phyloP scores from a whole-genome alignment of 2,329 filamentous ascomycete genomes.

The Colletotrichum sublineola region DNA sequence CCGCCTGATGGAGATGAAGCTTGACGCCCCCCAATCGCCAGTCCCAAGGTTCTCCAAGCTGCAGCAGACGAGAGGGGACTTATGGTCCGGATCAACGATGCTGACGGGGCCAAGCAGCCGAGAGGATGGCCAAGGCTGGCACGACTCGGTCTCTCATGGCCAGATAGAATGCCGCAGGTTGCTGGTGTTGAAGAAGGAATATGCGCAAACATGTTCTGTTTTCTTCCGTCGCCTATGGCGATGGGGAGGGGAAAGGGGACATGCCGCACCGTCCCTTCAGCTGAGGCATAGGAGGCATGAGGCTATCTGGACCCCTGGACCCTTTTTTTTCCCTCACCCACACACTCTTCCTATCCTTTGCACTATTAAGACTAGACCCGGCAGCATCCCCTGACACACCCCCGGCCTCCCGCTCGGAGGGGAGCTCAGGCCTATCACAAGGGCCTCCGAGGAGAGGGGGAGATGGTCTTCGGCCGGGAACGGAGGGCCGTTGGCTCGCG shows the following conservation, averaged over 20 bases:
- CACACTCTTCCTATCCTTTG: background rate
- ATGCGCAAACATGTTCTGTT: background rate
- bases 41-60: background rate
- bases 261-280: conserved; percentile 30
- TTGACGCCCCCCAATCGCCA: background rate
- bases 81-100: background rate
- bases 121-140: background rate
- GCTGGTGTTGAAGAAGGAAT: background rate
- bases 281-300: conserved; percentile 15
- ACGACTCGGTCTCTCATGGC: background rate
- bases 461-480: conserved; percentile 3
- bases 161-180: background rate
- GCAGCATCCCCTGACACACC: background rate
- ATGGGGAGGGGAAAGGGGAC: background rate
- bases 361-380: background rate
- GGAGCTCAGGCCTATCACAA: conserved; percentile 16
- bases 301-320: conserved; percentile 11
- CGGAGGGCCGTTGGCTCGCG: conserved; percentile 31
- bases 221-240: background rate
- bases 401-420: background rate
- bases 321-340: background rate
- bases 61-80: background rate
- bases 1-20: background rate
- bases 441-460: too few species aligned
- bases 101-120: background rate